Evolutionary conservation across 176 grass and related monocot genomes (phyloP), one percentile per base, ranked within the genome.

Genomic region (Luzula sylvatica): DNA sequence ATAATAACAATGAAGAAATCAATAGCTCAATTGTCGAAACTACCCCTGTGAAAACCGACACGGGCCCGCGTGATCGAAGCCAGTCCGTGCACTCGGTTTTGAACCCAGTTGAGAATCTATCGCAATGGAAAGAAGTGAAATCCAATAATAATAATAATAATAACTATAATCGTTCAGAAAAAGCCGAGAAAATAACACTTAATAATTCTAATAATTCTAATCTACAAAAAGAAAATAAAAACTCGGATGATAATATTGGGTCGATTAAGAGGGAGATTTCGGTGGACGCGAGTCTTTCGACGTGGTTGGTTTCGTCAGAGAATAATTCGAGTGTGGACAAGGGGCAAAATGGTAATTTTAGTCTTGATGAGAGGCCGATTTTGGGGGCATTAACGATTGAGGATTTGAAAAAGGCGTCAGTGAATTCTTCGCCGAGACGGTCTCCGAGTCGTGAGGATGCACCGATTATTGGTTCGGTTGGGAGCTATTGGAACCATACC

Each of bases 251-350:
- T 35, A 35, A 35, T 35, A 35, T 7, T 35, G 30, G 30, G 38
- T 71, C 73, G 11, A 68, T 59, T 61, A 79, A 89, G 62, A 75
- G 82, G 48, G 81, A 98, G 42, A 53, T 78, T 11, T 71, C 82
- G 11, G 81, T 98, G 65, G 82, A 90, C 52, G 71, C 78, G 7
- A 98, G 93, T 82, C 93, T 98, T 50, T 98, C 86, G 1, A 87
- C 69, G 4, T 92, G 93, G 93, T 70, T 98, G 53, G 65, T 62
- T 32, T 83, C 86, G 0, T 70, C 77, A 15, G 39, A 25, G 2
- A 67, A 65, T n/a, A 73, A 67, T 53, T 70, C 65, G 26, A 73
- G 67, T 4, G 46, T 71, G 12, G 72, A 79, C 44, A 81, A 82
- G 0, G 64, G 50, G 32, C 28, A 54, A 38, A 86, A 65, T 5